Evolutionary conservation across 768 basidiomycete species (phyloP).

Genomic region (Strobilomyces echinocephalus): DNA sequence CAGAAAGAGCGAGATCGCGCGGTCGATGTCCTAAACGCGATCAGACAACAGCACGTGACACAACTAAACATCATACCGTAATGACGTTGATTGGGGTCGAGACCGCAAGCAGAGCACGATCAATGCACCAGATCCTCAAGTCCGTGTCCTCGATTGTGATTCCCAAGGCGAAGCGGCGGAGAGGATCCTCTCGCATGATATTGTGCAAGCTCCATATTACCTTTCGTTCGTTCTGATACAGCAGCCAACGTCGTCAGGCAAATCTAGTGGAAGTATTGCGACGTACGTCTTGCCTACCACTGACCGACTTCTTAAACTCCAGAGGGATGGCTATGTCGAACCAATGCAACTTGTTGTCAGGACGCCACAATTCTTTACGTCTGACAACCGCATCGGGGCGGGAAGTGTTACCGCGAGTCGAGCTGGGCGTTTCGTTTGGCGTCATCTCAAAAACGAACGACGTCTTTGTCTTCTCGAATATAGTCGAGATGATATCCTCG

Average conservation of each 20-base stretch:
- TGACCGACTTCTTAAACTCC: constrained; percentile 4
- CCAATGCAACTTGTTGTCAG: not conserved
- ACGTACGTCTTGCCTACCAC: not conserved
- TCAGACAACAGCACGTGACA: not conserved
- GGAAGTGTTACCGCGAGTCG: not conserved
- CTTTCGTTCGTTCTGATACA: constrained; percentile 14
- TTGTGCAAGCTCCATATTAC: constrained; percentile 25
- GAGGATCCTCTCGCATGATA: constrained; percentile 26
- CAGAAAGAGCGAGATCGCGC: constrained; percentile 7
- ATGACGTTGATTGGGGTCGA: not conserved
- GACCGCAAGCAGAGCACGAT: not conserved
- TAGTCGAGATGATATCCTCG: not conserved
- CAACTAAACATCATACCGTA: not conserved
- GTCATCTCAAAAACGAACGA: not conserved
- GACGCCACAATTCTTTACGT: not conserved
- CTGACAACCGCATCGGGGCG: constrained; percentile 1
- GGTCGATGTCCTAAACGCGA: constrained; percentile 1
- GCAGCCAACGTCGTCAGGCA: not conserved
- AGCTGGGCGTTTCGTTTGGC: not conserved
- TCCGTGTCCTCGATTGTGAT: constrained; percentile 24
- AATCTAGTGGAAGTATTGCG: not conserved
- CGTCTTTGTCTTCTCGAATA: not conserved
- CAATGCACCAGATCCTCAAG: constrained; percentile 26
- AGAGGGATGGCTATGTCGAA: constrained; percentile 9
- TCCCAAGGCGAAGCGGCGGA: constrained; percentile 23